Base-by-base conservation (phyloP, 2,329 filamentous ascomycete species). In the Trichoderma asperellum region DNA sequence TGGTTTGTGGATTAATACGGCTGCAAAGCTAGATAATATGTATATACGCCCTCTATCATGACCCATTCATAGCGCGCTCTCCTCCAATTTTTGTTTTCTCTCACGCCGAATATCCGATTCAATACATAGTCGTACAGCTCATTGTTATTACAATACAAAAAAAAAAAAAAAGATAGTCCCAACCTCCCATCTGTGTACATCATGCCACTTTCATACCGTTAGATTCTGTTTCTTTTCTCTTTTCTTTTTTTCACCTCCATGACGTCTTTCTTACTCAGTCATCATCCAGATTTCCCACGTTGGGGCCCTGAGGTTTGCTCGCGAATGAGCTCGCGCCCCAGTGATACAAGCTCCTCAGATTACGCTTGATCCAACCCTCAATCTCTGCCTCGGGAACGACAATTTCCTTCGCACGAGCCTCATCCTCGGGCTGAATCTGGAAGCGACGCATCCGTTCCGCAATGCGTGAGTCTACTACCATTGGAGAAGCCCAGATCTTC, bases 391-490 rank as follows among this genome's bases (percentile, higher is more conserved):
- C 86, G 0, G 89, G 87, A 16, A 91, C 85, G 34, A 84, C 83
- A 66, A 94, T 88, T 68, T 82, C 81, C 57, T 84, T 83, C 0
- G 90, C 90, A 68, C 89, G 86, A 43, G 86, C 87, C 78, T 94
- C 92, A 43, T 94, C 90, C 70, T 92, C 91, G 0, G 87, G 81
- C 14, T 80, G 82, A 29, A 97, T 81, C 76, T 91, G 86, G 75
- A 96, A 96, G 65, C 87, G 88, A 68, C 91, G 86, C 95, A 98
- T 97, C 65, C 93, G 89, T 75, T 85, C 85, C 5, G 87, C 87
- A 71, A 97, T 89, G 47, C 94, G 87, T 14, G 88, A 81, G 77
- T 99, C 94, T 11, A 97, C 77, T 2, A 92, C 89, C 64, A 97
- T 83, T 12, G 89, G 87, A 66, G 90, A 88, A 10, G 91, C 79